Conservation (phyloP, 345 rosid species). For the Eucalyptus marginata region DNA sequence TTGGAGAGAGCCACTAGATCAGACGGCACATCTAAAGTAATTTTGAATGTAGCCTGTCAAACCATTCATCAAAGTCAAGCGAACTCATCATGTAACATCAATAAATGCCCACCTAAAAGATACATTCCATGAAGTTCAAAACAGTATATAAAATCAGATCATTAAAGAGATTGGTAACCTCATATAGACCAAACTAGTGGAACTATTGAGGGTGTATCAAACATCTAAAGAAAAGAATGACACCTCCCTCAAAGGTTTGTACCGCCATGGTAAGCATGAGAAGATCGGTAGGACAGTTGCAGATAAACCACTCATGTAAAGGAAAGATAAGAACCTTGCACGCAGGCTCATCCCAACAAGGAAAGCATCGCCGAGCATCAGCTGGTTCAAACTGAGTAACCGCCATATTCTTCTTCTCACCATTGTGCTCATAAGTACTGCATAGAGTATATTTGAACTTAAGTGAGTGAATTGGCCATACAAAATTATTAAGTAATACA, state of each 20-base stretch:
- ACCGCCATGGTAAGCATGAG: not conserved
- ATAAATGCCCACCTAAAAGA: not conserved
- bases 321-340: constrained; percentile 50
- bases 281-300: not conserved
- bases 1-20: constrained; percentile 87
- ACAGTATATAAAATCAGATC: not conserved
- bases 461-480: not conserved
- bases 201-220: not conserved
- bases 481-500: not conserved
- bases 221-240: not conserved
- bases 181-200: not conserved
- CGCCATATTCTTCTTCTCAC: constrained; percentile 95
- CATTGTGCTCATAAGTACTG: constrained; percentile 69
- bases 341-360: constrained; percentile 99
- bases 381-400: constrained; percentile 97
- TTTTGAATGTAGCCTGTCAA: constrained; percentile 82
- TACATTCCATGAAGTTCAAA: not conserved
- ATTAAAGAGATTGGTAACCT: not conserved
- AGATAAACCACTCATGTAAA: not conserved
- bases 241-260: not conserved
- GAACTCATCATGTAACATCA: not conserved
- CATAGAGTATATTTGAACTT: not conserved
- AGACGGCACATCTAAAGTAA: constrained; percentile 74
- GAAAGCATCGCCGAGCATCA: constrained; percentile 93
- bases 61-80: not conserved